These are phyloP conservation scores for Vairimorpha necatrix DNA, from an alignment of 371 early-diverging fungal species.

Conservation along the genomic window DNA sequence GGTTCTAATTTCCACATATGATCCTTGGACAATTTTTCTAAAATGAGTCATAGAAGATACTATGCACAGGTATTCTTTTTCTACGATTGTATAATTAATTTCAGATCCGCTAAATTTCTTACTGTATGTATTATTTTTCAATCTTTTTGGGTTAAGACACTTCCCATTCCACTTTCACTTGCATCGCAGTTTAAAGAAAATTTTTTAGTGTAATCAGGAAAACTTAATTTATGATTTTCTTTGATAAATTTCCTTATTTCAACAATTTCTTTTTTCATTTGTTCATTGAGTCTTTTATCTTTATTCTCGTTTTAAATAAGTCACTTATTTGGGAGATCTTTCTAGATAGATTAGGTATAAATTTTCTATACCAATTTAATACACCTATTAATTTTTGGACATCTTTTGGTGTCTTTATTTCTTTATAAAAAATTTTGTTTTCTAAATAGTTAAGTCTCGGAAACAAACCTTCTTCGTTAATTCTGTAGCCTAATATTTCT, in stretches of 20 bases:
- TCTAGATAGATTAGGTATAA: slow-evolving; percentile 31
- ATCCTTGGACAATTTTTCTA: slow-evolving; percentile 16
- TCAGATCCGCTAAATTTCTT: slow-evolving; percentile 6
- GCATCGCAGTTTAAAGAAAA: slow-evolving; percentile 49
- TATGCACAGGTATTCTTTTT: slow-evolving; percentile 21
- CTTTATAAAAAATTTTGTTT: background rate
- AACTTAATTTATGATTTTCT: background rate
- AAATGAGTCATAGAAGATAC: slow-evolving; percentile 10
- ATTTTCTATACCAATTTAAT: slow-evolving; percentile 13
- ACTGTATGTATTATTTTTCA: slow-evolving; percentile 11
- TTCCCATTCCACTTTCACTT: slow-evolving; percentile 30
- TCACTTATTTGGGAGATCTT: background rate
- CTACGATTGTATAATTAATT: slow-evolving; percentile 33
- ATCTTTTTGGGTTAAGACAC: slow-evolving; percentile 37
- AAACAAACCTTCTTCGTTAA: slow-evolving; percentile 31
- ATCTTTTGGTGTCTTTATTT: background rate
- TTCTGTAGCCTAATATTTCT: slow-evolving; percentile 60
- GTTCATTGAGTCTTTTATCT: background rate
- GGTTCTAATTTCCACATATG: background rate
- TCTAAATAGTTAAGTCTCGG: background rate
- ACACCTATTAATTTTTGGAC: background rate
- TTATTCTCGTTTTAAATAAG: background rate
- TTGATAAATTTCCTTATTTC: background rate
- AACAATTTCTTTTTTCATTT: background rate
- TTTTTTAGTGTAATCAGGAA: slow-evolving; percentile 14